Evolutionary conservation across 805 yeast genomes (phyloP).

Genomic region (Kluyveromyces starmeri): DNA sequence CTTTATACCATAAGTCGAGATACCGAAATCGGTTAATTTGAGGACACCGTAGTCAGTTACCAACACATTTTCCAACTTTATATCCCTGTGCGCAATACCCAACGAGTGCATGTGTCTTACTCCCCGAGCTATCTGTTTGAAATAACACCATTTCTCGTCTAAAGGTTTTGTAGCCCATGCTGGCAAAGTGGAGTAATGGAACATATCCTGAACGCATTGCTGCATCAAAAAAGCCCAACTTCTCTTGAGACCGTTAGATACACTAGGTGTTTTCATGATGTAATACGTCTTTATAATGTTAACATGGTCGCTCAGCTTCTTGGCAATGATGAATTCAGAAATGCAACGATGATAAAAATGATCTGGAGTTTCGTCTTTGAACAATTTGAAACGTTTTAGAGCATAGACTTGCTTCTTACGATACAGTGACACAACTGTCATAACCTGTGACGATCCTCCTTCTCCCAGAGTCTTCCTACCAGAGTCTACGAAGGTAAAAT

Average conservation of each 20-base stretch:
- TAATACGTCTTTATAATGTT: conserved; percentile 53
- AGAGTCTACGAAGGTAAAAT: conserved; percentile 40
- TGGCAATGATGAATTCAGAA: conserved; percentile 57
- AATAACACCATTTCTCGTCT: conserved; percentile 51
- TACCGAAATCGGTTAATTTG: conserved; percentile 71
- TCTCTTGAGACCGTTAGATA: conserved; percentile 40
- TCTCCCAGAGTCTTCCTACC: conserved; percentile 48
- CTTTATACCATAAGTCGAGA: conserved; percentile 55
- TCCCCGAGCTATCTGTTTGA: conserved; percentile 60
- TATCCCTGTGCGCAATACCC: conserved; percentile 64
- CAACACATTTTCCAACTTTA: conserved; percentile 67
- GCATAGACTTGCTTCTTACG: conserved; percentile 42
- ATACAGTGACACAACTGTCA: conserved; percentile 35
- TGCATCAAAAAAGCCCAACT: conserved; percentile 77
- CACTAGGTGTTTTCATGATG: conserved; percentile 46
- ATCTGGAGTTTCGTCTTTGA: conserved; percentile 52
- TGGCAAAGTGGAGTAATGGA: conserved; percentile 42
- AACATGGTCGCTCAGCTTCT: conserved; percentile 41
- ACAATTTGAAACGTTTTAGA: conserved; percentile 52
- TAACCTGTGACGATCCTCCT: conserved; percentile 66
- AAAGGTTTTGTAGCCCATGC: conserved; percentile 50
- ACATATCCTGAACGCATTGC: conserved; percentile 57
- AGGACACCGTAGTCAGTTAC: conserved; percentile 51
- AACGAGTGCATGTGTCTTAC: conserved; percentile 51
- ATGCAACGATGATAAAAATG: conserved; percentile 57